These are phyloP conservation scores for Cucumis melo DNA, from an alignment of 306 rosid genomes.

Conservation along the genomic window DNA sequence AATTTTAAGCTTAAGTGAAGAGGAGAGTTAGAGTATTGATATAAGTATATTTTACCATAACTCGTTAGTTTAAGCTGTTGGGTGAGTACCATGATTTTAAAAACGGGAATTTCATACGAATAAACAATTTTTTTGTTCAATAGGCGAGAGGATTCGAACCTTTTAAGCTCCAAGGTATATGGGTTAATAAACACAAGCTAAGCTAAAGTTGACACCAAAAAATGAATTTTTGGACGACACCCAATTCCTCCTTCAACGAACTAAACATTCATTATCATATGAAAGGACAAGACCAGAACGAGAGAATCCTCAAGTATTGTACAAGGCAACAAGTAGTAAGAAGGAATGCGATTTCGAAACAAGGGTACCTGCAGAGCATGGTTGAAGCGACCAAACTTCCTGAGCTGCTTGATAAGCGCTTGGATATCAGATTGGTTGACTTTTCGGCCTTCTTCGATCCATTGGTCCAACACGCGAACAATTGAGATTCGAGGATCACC, in stretches of 20 bases:
- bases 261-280: not conserved
- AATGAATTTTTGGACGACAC: not conserved
- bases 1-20: no score
- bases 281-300: not conserved
- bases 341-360: not conserved
- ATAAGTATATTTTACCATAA: no score
- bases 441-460: constrained; percentile 39
- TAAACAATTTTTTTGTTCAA: not conserved
- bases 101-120: not conserved
- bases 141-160: no score
- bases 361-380: constrained; percentile 61
- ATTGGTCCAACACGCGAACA: constrained; percentile 33
- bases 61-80: no score
- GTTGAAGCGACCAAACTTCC: constrained; percentile 26
- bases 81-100: not conserved
- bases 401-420: constrained; percentile 23
- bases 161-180: no score
- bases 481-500: constrained; percentile 29
- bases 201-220: no score
- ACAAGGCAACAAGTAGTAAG: not conserved
- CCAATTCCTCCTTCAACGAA: not conserved
- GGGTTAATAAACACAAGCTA: no score
- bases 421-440: constrained; percentile 18
- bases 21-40: no score
- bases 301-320: not conserved